phyloP scores from a whole-genome alignment of 495 filamentous ascomycete species.

The Neurospora cerealis region DNA sequence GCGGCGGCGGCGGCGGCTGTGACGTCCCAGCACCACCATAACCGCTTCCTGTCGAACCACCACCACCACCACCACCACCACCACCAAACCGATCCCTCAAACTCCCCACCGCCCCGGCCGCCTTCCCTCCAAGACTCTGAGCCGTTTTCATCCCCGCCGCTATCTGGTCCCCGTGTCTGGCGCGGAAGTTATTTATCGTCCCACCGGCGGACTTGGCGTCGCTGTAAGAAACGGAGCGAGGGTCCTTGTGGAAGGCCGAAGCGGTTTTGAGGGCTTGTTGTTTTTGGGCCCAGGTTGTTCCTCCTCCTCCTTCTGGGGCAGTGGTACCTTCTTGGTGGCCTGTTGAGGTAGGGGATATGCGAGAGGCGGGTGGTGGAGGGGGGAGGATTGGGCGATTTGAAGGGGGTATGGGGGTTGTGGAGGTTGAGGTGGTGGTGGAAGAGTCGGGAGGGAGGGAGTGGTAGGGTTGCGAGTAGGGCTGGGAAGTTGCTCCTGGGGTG shows the following conservation, averaged over 20 bases:
- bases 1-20: neutral
- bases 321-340: neutral
- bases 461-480: neutral
- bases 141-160: constrained; percentile 53
- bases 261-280: constrained; percentile 51
- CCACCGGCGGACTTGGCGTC: constrained; percentile 45
- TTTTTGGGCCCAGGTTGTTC: constrained; percentile 54
- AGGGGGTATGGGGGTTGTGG: neutral
- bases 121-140: constrained; percentile 43
- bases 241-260: constrained; percentile 42
- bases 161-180: constrained; percentile 63
- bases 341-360: neutral
- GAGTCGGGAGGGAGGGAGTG: neutral
- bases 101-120: neutral
- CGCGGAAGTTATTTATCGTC: constrained; percentile 63
- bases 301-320: constrained; percentile 28
- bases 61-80: neutral
- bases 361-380: neutral
- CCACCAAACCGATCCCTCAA: constrained; percentile 15
- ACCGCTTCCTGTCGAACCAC: neutral
- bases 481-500: neutral
- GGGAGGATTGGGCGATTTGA: neutral
- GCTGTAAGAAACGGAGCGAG: constrained; percentile 45
- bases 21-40: neutral
- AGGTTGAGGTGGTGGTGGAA: neutral